Evolutionary conservation across 306 rosid genomes (phyloP).

Genomic region (Lablab purpureus): DNA sequence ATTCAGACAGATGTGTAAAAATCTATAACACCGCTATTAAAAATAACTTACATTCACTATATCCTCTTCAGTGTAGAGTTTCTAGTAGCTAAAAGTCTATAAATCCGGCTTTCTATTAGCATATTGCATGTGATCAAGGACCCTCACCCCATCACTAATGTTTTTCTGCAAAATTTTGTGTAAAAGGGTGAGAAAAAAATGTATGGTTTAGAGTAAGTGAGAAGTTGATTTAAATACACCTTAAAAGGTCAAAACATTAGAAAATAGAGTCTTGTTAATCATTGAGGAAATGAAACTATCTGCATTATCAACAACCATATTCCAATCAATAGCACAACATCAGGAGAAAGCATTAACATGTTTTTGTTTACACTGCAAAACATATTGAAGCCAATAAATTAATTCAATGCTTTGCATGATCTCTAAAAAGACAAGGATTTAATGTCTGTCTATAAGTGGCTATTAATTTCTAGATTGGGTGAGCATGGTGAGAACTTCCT

Average conservation of each 20-base stretch:
- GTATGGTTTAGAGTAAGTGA: constrained; percentile 1
- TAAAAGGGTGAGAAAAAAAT: constrained; percentile 20
- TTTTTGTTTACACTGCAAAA: too few species aligned
- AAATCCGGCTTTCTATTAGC: constrained; percentile 71
- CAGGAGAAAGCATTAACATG: too few species aligned
- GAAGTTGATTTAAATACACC: constrained; percentile 16
- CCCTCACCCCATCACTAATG: constrained; percentile 55
- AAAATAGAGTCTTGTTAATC: constrained; percentile 20
- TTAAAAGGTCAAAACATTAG: constrained; percentile 20
- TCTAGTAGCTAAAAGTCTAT: constrained; percentile 65
- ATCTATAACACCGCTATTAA: constrained; percentile 35
- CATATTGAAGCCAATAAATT: too few species aligned
- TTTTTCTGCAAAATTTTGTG: constrained; percentile 63
- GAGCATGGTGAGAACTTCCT: too few species aligned
- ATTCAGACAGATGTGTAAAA: not conserved
- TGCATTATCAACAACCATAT: constrained; percentile 7
- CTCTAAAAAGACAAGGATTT: too few species aligned
- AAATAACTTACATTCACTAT: constrained; percentile 58
- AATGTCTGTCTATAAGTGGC: too few species aligned
- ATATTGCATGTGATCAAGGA: constrained; percentile 66
- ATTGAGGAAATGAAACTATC: not conserved
- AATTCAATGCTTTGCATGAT: too few species aligned
- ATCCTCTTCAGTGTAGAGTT: constrained; percentile 60
- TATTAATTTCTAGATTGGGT: too few species aligned
- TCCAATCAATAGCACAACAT: too few species aligned